Evolutionary conservation across 1,139 yeast genomes (phyloP).

Genomic region (Taiozyma sp.): DNA sequence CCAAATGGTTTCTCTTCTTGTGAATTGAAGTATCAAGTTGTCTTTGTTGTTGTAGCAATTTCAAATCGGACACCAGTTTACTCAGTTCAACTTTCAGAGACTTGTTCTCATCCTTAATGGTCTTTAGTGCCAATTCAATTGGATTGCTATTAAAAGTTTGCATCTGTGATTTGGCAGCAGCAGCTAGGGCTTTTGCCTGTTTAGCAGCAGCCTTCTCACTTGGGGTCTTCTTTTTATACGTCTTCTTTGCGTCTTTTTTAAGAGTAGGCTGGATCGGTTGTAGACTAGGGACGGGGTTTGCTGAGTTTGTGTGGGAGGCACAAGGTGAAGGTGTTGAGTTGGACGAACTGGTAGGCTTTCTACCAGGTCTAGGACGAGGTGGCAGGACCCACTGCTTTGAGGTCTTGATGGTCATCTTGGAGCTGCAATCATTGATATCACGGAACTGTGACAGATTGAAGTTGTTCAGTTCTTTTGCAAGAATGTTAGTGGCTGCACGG

Average conservation of each 20-base stretch:
- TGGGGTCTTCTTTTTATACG: constrained; percentile 2
- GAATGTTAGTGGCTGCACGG: not conserved
- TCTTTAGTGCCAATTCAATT: constrained; percentile 16
- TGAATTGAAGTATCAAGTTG: constrained; percentile 7
- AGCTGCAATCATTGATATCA: not conserved
- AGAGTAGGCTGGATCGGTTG: not conserved
- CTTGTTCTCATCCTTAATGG: constrained; percentile 21
- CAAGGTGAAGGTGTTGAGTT: constrained; percentile 2
- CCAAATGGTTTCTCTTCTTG: constrained; percentile 19
- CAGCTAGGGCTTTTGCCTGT: not conserved
- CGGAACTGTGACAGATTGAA: not conserved
- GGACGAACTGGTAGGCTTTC: constrained; percentile 53
- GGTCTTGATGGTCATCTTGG: constrained; percentile 34
- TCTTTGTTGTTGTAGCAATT: constrained; percentile 14
- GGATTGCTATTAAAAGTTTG: not conserved
- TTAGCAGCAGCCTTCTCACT: constrained; percentile 1
- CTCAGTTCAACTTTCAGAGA: constrained; percentile 20
- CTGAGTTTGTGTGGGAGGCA: not conserved
- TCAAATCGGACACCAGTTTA: constrained; percentile 20
- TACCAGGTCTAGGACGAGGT: constrained; percentile 86
- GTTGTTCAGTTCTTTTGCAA: not conserved
- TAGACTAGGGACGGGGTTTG: not conserved
- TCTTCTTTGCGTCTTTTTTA: constrained; percentile 5
- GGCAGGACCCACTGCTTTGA: constrained; percentile 89
- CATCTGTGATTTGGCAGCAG: not conserved